Conservation (phyloP, 352 stramenopile species). For the Phytophthora sp. region DNA sequence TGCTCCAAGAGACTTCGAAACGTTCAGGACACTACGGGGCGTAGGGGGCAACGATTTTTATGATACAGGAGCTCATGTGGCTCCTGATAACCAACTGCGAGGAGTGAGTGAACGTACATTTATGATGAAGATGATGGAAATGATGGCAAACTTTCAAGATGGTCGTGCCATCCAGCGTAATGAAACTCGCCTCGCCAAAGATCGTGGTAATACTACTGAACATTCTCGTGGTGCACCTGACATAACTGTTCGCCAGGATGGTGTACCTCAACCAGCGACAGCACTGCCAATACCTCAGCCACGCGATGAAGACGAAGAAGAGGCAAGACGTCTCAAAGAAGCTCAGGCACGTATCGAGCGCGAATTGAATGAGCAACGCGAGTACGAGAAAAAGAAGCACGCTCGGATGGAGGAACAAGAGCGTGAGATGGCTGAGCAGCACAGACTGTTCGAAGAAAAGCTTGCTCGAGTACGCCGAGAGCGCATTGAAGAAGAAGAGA, state of each 20-base stretch:
- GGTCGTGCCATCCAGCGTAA: slow-evolving; percentile 3
- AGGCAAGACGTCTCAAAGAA: slow-evolving; percentile 44
- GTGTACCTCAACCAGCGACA: background rate
- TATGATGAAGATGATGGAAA: slow-evolving; percentile 75
- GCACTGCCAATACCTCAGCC: background rate
- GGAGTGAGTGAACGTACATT: slow-evolving; percentile 44
- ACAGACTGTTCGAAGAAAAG: slow-evolving; percentile 53
- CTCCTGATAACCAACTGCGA: slow-evolving; percentile 1
- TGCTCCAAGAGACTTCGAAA: slow-evolving; percentile 8
- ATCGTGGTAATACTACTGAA: background rate
- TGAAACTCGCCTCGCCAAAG: background rate
- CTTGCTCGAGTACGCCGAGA: slow-evolving; percentile 43
- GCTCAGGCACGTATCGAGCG: slow-evolving; percentile 52
- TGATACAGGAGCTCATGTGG: background rate
- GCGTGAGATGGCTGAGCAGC: slow-evolving; percentile 40
- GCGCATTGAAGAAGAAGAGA: slow-evolving; percentile 47
- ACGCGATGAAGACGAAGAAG: slow-evolving; percentile 48
- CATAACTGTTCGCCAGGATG: background rate
- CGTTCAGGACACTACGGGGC: slow-evolving; percentile 14
- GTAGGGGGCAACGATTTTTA: background rate
- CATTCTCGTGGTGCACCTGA: background rate
- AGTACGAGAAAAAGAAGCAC: slow-evolving; percentile 51
- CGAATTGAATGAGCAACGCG: slow-evolving; percentile 54
- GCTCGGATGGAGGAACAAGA: slow-evolving; percentile 49
- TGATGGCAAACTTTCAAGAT: slow-evolving; percentile 50